A percentile compares a stretch with the other conserved stretches of the same genome.
These are phyloP conservation scores for Torrubiella hemipterigena DNA, from an alignment of 2,329 filamentous ascomycete species.

Conservation along the genomic window DNA sequence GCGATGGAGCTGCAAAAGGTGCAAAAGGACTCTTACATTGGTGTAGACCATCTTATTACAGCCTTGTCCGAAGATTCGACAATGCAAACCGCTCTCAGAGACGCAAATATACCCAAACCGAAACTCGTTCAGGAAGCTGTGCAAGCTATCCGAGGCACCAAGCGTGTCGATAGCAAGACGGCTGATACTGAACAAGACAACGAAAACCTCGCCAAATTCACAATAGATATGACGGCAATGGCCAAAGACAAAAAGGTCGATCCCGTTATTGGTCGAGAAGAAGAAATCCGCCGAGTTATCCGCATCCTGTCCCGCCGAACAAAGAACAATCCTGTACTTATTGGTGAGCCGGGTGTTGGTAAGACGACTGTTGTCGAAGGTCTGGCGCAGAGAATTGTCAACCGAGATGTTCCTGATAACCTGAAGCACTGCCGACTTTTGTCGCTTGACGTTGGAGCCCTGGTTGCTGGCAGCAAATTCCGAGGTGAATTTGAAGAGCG, in stretches of 20 bases:
- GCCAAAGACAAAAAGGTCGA: constrained; percentile 96
- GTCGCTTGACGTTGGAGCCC: constrained; percentile 85
- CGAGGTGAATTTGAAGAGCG: constrained; percentile 97
- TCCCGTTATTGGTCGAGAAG: constrained; percentile 91
- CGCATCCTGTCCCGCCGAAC: constrained; percentile 86
- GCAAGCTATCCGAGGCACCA: constrained; percentile 81
- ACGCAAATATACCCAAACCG: constrained; percentile 81
- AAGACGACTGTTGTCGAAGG: constrained; percentile 98
- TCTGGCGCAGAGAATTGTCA: constrained; percentile 88
- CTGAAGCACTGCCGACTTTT: constrained; percentile 87
- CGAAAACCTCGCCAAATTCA: constrained; percentile 96
- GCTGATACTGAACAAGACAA: constrained; percentile 87
- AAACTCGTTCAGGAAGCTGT: constrained; percentile 89
- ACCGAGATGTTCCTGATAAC: constrained; percentile 91
- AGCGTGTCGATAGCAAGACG: constrained; percentile 88
- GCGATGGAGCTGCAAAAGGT: constrained; percentile 87
- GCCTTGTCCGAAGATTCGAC: constrained; percentile 67
- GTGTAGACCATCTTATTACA: constrained; percentile 87
- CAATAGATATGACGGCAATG: constrained; percentile 95
- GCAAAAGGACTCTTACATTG: constrained; percentile 94
- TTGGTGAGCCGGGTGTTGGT: constrained; percentile 94
- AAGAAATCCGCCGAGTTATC: constrained; percentile 86
- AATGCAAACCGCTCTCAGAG: constrained; percentile 64
- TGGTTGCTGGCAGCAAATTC: constrained; percentile 97
- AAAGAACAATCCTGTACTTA: constrained; percentile 97